Percentiles rank a stretch among this genome's conserved stretches.
These are phyloP conservation scores for Starmerella bombicola DNA, from an alignment of 805 yeast genomes.

Conservation along the genomic window DNA sequence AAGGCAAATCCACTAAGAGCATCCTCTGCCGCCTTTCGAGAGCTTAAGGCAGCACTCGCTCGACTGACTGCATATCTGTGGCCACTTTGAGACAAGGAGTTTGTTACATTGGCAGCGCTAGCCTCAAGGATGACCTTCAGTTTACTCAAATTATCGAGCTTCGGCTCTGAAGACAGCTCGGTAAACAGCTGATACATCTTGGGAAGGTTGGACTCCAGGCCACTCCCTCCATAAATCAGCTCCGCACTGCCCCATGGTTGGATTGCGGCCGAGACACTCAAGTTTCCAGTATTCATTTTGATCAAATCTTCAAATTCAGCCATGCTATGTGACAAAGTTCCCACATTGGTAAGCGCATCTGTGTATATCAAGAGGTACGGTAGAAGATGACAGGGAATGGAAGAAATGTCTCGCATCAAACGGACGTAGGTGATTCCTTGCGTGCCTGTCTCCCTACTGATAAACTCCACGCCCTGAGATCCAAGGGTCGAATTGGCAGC, in stretches of 20 bases:
- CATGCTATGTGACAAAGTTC: conserved; percentile 56
- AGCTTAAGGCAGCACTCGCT: conserved; percentile 52
- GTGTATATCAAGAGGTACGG: conserved; percentile 66
- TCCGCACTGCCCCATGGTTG: conserved; percentile 17
- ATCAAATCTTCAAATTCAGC: conserved; percentile 77
- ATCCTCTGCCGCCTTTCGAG: conserved; percentile 50
- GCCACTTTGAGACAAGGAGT: conserved; percentile 75
- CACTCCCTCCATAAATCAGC: conserved; percentile 18
- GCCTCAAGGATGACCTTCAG: conserved; percentile 60
- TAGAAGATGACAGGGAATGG: conserved; percentile 48
- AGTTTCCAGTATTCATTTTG: conserved; percentile 73
- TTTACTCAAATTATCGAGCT: conserved; percentile 54
- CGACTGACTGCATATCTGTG: conserved; percentile 66
- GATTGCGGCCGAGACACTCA: conserved; percentile 38
- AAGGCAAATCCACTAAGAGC: conserved; percentile 64
- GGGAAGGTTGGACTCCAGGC: conserved; percentile 46
- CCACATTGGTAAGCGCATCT: conserved; percentile 71
- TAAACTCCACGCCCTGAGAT: conserved; percentile 9
- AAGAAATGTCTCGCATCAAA: conserved; percentile 47
- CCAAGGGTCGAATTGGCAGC: conserved; percentile 13
- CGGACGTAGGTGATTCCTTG: conserved; percentile 64
- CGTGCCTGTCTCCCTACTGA: conserved; percentile 29
- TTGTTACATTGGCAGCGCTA: conserved; percentile 62
- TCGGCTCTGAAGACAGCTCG: conserved; percentile 57
- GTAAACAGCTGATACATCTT: conserved; percentile 54